phyloP scores from a whole-genome alignment of 345 rosid species.

The Brassica rapa region DNA sequence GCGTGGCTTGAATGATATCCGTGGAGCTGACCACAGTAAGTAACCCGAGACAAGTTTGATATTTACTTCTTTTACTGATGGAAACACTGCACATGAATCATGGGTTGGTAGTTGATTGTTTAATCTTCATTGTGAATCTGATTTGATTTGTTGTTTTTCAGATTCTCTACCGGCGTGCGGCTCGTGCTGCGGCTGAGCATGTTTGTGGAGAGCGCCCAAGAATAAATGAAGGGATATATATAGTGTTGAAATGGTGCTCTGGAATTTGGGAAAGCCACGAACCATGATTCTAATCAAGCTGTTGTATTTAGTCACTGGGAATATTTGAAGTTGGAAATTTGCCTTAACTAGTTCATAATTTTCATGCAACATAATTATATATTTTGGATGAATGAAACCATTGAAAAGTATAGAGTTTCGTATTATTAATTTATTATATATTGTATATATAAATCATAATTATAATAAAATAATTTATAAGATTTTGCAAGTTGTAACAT shows the following conservation, averaged over 20 bases:
- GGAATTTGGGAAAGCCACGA: neutral
- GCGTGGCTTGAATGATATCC: conserved; percentile 35
- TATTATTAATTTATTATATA: too few relatives aligned
- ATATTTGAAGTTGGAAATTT: neutral
- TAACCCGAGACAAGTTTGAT: neutral
- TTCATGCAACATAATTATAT: neutral
- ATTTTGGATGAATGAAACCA: neutral
- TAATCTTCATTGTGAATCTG: neutral
- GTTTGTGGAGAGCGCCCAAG: neutral
- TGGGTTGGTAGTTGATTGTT: neutral
- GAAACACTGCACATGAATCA: neutral
- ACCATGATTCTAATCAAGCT: neutral
- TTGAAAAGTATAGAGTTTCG: neutral
- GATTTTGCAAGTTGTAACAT: too few relatives aligned
- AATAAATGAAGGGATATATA: neutral
- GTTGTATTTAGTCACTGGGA: neutral
- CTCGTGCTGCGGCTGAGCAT: conserved; percentile 38
- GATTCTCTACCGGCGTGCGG: conserved; percentile 45
- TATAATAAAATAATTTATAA: too few relatives aligned
- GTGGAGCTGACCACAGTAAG: conserved; percentile 49
- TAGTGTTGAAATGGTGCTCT: neutral
- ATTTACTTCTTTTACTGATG: neutral
- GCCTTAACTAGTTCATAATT: neutral
- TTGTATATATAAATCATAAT: too few relatives aligned
- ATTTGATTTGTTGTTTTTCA: conserved; percentile 19